Evolutionary conservation across 2,329 filamentous ascomycete genomes (phyloP).

Genomic region (Thermothelomyces thermophilus): DNA sequence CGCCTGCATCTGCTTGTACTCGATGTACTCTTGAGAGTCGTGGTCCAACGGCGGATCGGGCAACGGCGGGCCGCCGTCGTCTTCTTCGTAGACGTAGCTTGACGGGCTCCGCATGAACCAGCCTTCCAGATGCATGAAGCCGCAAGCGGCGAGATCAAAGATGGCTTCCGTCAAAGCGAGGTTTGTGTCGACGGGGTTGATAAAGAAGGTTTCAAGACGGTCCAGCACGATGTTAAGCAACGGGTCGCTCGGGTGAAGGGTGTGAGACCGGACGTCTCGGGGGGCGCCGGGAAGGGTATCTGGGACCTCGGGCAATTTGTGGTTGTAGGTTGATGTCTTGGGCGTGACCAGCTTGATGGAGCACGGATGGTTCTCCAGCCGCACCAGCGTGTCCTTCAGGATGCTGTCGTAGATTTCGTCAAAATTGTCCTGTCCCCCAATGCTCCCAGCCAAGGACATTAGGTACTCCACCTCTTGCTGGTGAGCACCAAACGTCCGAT

Average conservation of each 20-base stretch:
- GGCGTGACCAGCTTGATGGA: slow-evolving; percentile 62
- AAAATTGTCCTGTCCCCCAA: slow-evolving; percentile 64
- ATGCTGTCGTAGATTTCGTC: slow-evolving; percentile 67
- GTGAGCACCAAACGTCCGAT: slow-evolving; percentile 65
- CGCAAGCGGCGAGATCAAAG: slow-evolving; percentile 75
- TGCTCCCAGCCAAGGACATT: slow-evolving; percentile 58
- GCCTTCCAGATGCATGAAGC: slow-evolving; percentile 78
- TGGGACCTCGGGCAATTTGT: slow-evolving; percentile 48
- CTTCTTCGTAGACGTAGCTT: slow-evolving; percentile 52
- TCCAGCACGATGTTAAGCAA: slow-evolving; percentile 61
- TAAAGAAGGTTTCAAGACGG: slow-evolving; percentile 72
- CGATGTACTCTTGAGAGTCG: slow-evolving; percentile 34
- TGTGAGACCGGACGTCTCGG: slow-evolving; percentile 54
- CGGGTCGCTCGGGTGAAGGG: slow-evolving; percentile 55
- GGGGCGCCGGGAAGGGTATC: slow-evolving; percentile 54
- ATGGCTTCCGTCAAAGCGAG: slow-evolving; percentile 78
- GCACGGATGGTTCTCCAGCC: slow-evolving; percentile 67
- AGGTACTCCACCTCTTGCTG: slow-evolving; percentile 69
- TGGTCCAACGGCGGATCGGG: slow-evolving; percentile 37
- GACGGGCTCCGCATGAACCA: slow-evolving; percentile 75
- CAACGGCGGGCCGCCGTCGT: slow-evolving; percentile 35
- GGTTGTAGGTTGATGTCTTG: slow-evolving; percentile 49
- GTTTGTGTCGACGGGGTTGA: slow-evolving; percentile 88
- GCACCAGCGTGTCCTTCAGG: slow-evolving; percentile 61
- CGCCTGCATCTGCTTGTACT: slow-evolving; percentile 40